Evolutionary conservation across 2,329 filamentous ascomycete genomes (phyloP).

Genomic region (Fusarium abutilonis): DNA sequence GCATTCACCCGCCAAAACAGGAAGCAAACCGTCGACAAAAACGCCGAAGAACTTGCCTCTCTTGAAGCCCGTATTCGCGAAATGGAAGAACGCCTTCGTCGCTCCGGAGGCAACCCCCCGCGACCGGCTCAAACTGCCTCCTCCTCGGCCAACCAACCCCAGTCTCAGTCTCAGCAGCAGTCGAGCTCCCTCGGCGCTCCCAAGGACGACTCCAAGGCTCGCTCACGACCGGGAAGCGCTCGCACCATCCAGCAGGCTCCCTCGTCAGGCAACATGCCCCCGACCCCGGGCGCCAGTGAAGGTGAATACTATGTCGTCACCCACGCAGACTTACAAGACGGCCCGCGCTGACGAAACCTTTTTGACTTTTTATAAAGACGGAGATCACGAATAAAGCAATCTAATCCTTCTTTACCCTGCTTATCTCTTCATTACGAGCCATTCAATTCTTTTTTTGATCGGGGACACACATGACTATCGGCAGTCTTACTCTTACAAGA

Average conservation of each 20-base stretch:
- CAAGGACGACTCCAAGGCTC: slow-evolving; percentile 51
- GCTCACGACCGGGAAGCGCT: slow-evolving; percentile 65
- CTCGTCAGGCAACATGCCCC: slow-evolving; percentile 66
- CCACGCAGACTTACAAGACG: slow-evolving; percentile 46
- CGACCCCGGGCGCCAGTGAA: slow-evolving; percentile 70
- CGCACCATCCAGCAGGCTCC: slow-evolving; percentile 62
- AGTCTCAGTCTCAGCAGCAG: slow-evolving; percentile 35
- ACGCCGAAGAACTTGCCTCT: slow-evolving; percentile 82
- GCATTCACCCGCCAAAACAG: slow-evolving; percentile 56
- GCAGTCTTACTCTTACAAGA: slow-evolving; percentile 20
- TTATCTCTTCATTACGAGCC: slow-evolving; percentile 9
- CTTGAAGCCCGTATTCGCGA: slow-evolving; percentile 86
- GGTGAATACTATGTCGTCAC: slow-evolving; percentile 63
- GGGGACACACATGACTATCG: slow-evolving; percentile 2
- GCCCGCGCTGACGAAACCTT: slow-evolving; percentile 46
- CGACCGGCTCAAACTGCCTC: slow-evolving; percentile 30
- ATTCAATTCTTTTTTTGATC: slow-evolving; percentile 26
- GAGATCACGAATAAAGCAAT: slow-evolving; percentile 50
- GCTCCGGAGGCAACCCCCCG: slow-evolving; percentile 39
- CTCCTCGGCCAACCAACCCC: slow-evolving; percentile 22
- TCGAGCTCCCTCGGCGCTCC: slow-evolving; percentile 34
- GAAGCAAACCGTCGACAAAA: slow-evolving; percentile 79
- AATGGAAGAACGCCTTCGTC: slow-evolving; percentile 80
- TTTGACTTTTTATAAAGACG: slow-evolving; percentile 48
- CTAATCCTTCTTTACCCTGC: slow-evolving; percentile 13